These are phyloP conservation scores for Rhytidhysteron rufulum DNA, from an alignment of 2,329 filamentous ascomycete genomes.

Conservation along the genomic window DNA sequence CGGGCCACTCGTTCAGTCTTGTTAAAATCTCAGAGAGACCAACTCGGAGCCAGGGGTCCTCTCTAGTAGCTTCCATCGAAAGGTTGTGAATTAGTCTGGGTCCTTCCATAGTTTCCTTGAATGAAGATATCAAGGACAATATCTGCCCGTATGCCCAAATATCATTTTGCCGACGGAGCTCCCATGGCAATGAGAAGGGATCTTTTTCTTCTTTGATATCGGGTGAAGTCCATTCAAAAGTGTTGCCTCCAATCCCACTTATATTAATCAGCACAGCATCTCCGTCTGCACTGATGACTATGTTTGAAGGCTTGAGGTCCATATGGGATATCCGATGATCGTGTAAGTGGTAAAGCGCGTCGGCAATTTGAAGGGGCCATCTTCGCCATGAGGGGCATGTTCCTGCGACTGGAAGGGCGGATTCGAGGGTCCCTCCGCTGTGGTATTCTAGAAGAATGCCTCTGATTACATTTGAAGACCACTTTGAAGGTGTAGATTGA, in stretches of 20 bases:
- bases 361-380: not conserved
- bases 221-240: constrained; percentile 15
- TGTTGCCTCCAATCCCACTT: constrained; percentile 13
- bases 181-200: constrained; percentile 11
- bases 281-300: constrained; percentile 9
- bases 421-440: not conserved
- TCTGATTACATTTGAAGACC: too few relatives aligned
- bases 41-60: too few relatives aligned
- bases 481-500: not conserved
- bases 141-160: too few relatives aligned
- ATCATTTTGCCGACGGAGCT: constrained; percentile 13
- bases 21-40: too few relatives aligned
- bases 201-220: constrained; percentile 13
- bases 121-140: too few relatives aligned
- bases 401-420: not conserved
- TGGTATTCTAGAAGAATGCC: not conserved
- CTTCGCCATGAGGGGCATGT: not conserved
- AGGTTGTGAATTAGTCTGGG: too few relatives aligned
- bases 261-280: constrained; percentile 17
- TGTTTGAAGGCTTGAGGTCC: constrained; percentile 19
- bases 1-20: too few relatives aligned
- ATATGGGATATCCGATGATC: constrained; percentile 14
- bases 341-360: constrained; percentile 9
- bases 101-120: too few relatives aligned
- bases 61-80: too few relatives aligned